These are phyloP conservation scores for Chytriomyces confervae DNA, from an alignment of 192 early-diverging fungal genomes.

Conservation along the genomic window DNA sequence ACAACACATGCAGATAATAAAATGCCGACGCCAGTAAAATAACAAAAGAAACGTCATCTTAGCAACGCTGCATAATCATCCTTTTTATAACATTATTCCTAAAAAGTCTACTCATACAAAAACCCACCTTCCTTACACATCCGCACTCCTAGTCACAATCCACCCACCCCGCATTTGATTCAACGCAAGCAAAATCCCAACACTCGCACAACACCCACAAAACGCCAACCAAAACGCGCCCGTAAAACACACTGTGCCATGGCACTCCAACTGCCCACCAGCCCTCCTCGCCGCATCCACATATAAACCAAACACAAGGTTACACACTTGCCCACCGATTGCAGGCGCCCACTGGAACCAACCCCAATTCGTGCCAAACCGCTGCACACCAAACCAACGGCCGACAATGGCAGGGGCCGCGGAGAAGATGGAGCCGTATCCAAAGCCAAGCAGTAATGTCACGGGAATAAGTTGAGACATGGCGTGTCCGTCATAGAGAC, in stretches of 20 bases:
- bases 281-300: slow-evolving; percentile 31
- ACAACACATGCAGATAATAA: too few relatives aligned
- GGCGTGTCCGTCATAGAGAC: background rate
- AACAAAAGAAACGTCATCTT: too few relatives aligned
- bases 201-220: slow-evolving; percentile 7
- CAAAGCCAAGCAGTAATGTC: slow-evolving; percentile 35
- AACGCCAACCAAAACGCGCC: slow-evolving; percentile 25
- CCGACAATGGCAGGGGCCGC: slow-evolving; percentile 47
- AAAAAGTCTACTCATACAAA: background rate
- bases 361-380: slow-evolving; percentile 49
- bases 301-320: slow-evolving; percentile 45
- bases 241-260: slow-evolving; percentile 32
- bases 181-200: slow-evolving; percentile 27
- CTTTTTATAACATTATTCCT: too few relatives aligned
- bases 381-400: slow-evolving; percentile 40
- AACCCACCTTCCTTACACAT: slow-evolving; percentile 7
- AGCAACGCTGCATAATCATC: too few relatives aligned
- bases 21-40: too few relatives aligned
- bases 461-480: background rate
- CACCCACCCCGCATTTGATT: slow-evolving; percentile 24
- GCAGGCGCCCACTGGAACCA: slow-evolving; percentile 49
- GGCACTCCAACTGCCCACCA: slow-evolving; percentile 18
- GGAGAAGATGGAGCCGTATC: slow-evolving; percentile 46
- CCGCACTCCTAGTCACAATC: background rate
- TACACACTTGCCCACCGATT: slow-evolving; percentile 47